These are phyloP conservation scores for Cardamine chenopodiifolia DNA, from an alignment of 345 rosid genomes.

Conservation along the genomic window DNA sequence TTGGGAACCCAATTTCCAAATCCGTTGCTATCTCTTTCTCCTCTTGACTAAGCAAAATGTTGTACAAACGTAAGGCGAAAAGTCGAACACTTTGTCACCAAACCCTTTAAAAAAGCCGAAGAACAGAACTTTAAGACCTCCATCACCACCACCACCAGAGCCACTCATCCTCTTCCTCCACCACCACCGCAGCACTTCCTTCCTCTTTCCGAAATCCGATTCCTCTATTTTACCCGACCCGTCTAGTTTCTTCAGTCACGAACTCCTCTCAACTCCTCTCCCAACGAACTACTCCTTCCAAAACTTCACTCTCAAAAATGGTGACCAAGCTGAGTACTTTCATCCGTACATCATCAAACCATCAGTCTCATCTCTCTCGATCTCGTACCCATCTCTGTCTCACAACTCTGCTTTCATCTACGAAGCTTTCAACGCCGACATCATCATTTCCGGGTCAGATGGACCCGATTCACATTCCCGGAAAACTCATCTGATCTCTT, in stretches of 20 bases:
- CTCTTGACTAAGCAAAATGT: constrained; percentile 43
- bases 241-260: constrained; percentile 64
- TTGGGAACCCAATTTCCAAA: constrained; percentile 6
- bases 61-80: constrained; percentile 39
- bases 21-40: constrained; percentile 18
- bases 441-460: constrained; percentile 60
- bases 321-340: constrained; percentile 84
- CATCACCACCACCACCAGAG: constrained; percentile 23
- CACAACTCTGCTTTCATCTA: constrained; percentile 63
- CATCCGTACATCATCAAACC: constrained; percentile 90
- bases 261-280: constrained; percentile 74
- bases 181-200: constrained; percentile 46
- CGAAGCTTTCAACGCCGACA: constrained; percentile 67
- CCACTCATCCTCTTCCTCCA: constrained; percentile 32
- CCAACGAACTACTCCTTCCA: constrained; percentile 95
- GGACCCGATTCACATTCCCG: constrained; percentile 41
- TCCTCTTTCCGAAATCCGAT: constrained; percentile 60
- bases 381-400: constrained; percentile 73
- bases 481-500: constrained; percentile 61
- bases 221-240: constrained; percentile 87
- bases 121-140: constrained; percentile 26
- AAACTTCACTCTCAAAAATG: constrained; percentile 80
- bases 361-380: constrained; percentile 58
- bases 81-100: constrained; percentile 39
- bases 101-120: constrained; percentile 46